Evolutionary conservation across 768 basidiomycete genomes (phyloP).

Genomic region (Phanerochaete carnosa): DNA sequence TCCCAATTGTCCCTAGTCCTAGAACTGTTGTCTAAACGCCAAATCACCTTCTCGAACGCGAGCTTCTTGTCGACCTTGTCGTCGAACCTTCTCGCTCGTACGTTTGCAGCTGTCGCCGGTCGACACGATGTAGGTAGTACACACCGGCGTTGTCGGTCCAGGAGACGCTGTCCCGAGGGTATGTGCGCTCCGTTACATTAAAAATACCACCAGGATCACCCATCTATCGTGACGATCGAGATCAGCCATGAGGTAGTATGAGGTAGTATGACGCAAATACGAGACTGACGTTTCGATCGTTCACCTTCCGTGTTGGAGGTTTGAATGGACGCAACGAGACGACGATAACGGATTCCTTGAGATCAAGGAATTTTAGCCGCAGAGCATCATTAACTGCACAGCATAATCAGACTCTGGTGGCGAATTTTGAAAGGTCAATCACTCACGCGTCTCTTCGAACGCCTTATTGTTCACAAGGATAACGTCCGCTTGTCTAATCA

Average conservation of each 20-base stretch:
- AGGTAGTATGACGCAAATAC: too few relatives aligned
- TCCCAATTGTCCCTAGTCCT: not conserved
- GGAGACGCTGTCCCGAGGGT: slow-evolving; percentile 73
- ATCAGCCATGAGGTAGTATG: not conserved
- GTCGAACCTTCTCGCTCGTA: not conserved
- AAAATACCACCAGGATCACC: slow-evolving; percentile 83
- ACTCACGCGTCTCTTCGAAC: slow-evolving; percentile 70
- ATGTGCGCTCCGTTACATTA: slow-evolving; percentile 64
- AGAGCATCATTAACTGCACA: slow-evolving; percentile 79
- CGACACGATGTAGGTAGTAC: slow-evolving; percentile 79
- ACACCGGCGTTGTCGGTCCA: slow-evolving; percentile 70
- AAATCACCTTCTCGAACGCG: slow-evolving; percentile 6
- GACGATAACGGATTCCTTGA: slow-evolving; percentile 90
- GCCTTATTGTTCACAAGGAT: slow-evolving; percentile 90
- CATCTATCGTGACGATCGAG: slow-evolving; percentile 37
- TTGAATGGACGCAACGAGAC: slow-evolving; percentile 88
- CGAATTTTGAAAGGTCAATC: not conserved
- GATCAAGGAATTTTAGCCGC: slow-evolving; percentile 85
- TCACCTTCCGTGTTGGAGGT: slow-evolving; percentile 67
- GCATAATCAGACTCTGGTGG: not conserved
- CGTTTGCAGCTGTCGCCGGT: slow-evolving; percentile 35
- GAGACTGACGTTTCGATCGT: slow-evolving; percentile 71
- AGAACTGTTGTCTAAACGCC: not conserved
- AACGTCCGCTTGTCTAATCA: slow-evolving; percentile 83
- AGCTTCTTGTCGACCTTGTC: not conserved